Evolutionary conservation across 352 stramenopile genomes (phyloP), one percentile per base, ranked within the genome.

Genomic region (Phytophthora cryptogea): DNA sequence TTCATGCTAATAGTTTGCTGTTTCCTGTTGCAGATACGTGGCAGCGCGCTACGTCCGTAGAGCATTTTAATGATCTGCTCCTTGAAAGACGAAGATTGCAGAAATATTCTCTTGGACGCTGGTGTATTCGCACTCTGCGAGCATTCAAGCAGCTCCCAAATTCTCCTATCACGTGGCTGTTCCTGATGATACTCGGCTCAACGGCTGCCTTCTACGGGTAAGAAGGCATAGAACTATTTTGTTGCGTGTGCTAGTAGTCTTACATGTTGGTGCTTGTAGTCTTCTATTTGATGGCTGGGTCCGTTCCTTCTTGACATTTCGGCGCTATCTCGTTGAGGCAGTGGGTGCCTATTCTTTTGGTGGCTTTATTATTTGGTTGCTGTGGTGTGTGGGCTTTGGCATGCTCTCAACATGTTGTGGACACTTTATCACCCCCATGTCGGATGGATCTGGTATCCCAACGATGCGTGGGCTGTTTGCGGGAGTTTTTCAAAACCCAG

Each of bases 381-480:
- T 72, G 5, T 94, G 85, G 85, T 90, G 78, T 46, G 56, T 88
- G 0, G 27, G 56, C 8, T 71, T 82, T 30, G 74, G 74, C 8
- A 33, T 86, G 39, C 49, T 92, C n/a, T 76, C 81, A 27, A 90
- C 82, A 1, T 78, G 65, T 8, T 89, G 86, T 36, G 75, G 78
- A 1, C 63, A 86, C 27, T 85, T 82, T 41, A 70, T 88, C 27
- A 75, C 80, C 11, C 67, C 73, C 0, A 72, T 76, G 27, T 88
- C 83, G 13, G 85, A 94, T 35, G 85, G 85, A 23, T 92, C 85
- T 8, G 85, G 85, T 8, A 88, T 94, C 17, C 85, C 85, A 0
- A 83, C 76, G 5, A 92, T 94, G 83, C 80, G 83, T 13, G 85
- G 81, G 20, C 69, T 94, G n/a, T 90, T 92, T 30, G 83, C 85